Evolutionary conservation across 140 eudicot genomes (phyloP).

Genomic region (Oenanthe javanica): DNA sequence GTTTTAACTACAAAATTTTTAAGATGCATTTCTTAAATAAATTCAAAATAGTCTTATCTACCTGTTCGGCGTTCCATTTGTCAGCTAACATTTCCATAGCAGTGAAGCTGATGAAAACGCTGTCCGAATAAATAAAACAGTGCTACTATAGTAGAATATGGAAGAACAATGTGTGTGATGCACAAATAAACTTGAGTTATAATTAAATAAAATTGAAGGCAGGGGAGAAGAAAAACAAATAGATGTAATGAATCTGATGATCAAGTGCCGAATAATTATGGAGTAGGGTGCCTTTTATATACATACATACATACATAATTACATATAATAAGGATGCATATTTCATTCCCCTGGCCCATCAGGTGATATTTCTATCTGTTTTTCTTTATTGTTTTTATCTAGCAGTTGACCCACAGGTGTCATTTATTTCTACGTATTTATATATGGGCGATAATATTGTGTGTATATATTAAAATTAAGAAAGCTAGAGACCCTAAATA

Average conservation of each 20-base stretch:
- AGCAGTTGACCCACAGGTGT: background rate
- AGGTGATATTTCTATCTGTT: background rate
- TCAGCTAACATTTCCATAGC: background rate
- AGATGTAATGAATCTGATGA: background rate
- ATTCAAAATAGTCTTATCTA: background rate
- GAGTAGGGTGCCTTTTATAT: background rate
- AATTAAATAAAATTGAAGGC: background rate
- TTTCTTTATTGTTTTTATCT: background rate
- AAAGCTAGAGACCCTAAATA: too few relatives aligned
- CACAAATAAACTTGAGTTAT: too few relatives aligned
- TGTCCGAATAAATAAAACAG: background rate
- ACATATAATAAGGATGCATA: background rate
- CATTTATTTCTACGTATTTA: background rate
- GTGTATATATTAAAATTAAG: background rate
- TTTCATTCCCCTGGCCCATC: background rate
- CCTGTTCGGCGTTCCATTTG: slow-evolving; percentile 11
- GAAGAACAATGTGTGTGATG: background rate
- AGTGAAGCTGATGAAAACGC: background rate
- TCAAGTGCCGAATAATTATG: background rate
- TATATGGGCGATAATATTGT: background rate
- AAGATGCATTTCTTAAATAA: background rate
- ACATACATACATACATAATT: too few relatives aligned
- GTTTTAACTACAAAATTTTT: background rate
- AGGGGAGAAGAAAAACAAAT: background rate
- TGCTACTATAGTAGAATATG: background rate